phyloP scores from a whole-genome alignment of 208 protist genomes.

The Balamuthia mandrillaris region DNA sequence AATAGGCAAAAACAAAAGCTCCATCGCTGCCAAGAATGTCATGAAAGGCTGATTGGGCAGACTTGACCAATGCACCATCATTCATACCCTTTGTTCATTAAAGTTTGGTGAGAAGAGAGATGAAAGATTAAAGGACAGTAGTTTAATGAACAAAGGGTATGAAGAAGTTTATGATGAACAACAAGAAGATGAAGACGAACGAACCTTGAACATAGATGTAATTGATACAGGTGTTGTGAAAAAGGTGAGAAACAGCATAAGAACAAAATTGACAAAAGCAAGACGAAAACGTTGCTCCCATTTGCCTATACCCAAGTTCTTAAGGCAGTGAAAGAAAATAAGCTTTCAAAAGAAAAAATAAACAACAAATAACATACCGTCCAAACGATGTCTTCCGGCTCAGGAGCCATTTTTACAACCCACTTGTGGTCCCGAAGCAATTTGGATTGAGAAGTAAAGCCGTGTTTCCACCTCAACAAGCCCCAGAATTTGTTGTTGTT shows the following conservation, averaged over 20 bases:
- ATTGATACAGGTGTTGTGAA: conserved; percentile 36
- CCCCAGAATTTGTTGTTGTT: not conserved
- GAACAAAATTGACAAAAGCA: conserved; percentile 10
- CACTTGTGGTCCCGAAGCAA: not conserved
- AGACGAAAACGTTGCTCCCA: conserved; percentile 35
- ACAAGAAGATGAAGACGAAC: not conserved
- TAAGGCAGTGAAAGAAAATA: not conserved
- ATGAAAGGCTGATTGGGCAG: not conserved
- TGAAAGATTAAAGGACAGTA: not conserved
- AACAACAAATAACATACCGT: not conserved
- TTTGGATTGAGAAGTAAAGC: not conserved
- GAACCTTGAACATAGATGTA: not conserved
- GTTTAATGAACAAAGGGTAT: not conserved
- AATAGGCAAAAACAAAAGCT: conserved; percentile 22
- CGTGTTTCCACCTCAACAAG: not conserved
- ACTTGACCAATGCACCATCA: not conserved
- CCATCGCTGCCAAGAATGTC: conserved; percentile 16
- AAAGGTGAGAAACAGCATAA: conserved; percentile 26
- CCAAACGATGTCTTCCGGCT: conserved; percentile 38
- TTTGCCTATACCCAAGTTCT: conserved; percentile 35
- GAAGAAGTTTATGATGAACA: not conserved
- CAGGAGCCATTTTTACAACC: conserved; percentile 8
- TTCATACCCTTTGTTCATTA: too few species aligned
- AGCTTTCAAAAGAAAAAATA: not conserved
- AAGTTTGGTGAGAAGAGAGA: not conserved